Percentiles rank a stretch among this genome's conserved stretches.
phyloP scores from a whole-genome alignment of 2,329 filamentous ascomycete species.

The Dothideomycetidae sp. region DNA sequence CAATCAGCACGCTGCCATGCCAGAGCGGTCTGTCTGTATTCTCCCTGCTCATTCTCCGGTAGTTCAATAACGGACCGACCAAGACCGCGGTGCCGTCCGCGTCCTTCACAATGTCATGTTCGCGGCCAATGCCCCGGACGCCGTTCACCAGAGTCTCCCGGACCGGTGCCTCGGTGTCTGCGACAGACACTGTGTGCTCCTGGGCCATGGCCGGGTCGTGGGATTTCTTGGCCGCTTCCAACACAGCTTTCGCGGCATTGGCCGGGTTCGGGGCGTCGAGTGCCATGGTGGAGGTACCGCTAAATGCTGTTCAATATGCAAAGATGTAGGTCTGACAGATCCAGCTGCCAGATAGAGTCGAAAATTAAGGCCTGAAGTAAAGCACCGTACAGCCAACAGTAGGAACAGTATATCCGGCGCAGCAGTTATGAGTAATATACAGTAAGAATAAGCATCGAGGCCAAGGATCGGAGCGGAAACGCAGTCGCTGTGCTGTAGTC shows the following conservation, averaged over 20 bases:
- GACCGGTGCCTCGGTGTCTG: constrained; percentile 5
- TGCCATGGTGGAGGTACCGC: no score
- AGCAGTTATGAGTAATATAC: no score
- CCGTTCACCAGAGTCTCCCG: constrained; percentile 1
- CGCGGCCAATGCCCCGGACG: constrained; percentile 1
- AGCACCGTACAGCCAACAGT: no score
- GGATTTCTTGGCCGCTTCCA: constrained; percentile 1
- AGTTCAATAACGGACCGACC: constrained; percentile 64
- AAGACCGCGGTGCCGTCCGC: constrained; percentile 40
- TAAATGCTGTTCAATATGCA: no score
- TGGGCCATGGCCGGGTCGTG: constrained; percentile 7
- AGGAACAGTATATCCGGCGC: no score
- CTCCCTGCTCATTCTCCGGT: constrained; percentile 53
- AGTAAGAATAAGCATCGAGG: no score
- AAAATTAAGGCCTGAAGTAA: no score
- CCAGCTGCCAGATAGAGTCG: no score
- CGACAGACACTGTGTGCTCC: constrained; percentile 2
- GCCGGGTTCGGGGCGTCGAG: not conserved
- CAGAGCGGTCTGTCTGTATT: constrained; percentile 39
- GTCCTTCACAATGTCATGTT: constrained; percentile 18
- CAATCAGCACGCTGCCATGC: constrained; percentile 75
- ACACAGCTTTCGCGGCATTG: constrained; percentile 1
- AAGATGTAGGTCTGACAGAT: no score
- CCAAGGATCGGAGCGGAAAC: no score
- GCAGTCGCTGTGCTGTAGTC: no score